These are phyloP conservation scores for Thyridium curvatum DNA, from an alignment of 2,329 filamentous ascomycete species.

Conservation along the genomic window DNA sequence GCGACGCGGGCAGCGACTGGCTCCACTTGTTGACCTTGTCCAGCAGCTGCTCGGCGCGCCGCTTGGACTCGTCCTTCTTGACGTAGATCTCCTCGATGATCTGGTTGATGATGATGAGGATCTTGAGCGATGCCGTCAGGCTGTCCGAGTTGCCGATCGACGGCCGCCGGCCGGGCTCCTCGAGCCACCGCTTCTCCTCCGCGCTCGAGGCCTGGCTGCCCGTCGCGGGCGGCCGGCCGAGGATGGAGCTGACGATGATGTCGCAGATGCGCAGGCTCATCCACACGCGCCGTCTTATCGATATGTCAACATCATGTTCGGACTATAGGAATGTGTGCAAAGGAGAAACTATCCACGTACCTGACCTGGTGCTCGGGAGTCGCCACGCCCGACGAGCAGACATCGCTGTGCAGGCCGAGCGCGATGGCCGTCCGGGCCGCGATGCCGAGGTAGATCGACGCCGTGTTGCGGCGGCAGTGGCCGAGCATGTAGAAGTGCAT, in stretches of 20 bases:
- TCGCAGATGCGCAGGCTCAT: slow-evolving; percentile 41
- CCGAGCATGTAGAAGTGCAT: slow-evolving; percentile 56
- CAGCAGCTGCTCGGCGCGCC: slow-evolving; percentile 30
- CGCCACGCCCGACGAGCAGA: no score
- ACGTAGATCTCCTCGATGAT: slow-evolving; percentile 33
- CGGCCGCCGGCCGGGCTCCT: slow-evolving; percentile 4
- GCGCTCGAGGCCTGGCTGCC: slow-evolving; percentile 20
- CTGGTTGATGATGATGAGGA: slow-evolving; percentile 36
- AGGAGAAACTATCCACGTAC: no score
- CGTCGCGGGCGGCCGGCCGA: slow-evolving; percentile 34
- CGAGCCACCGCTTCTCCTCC: slow-evolving; percentile 5
- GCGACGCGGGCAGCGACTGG: slow-evolving; percentile 29
- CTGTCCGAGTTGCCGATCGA: slow-evolving; percentile 12
- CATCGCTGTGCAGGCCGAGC: slow-evolving; percentile 41
- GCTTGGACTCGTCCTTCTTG: slow-evolving; percentile 16
- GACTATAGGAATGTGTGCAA: no score
- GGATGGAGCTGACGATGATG: slow-evolving; percentile 38
- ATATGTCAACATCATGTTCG: no score
- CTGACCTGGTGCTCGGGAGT: no score
- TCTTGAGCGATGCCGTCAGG: slow-evolving; percentile 31
- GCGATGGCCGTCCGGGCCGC: slow-evolving; percentile 51
- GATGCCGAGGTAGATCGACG: slow-evolving; percentile 58
- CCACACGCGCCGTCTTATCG: slow-evolving; percentile 30
- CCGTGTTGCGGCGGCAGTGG: slow-evolving; percentile 51
- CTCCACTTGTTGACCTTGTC: slow-evolving; percentile 38